Conservation (phyloP, 176 grass and related monocot species). For the Zoysia pacifica region DNA sequence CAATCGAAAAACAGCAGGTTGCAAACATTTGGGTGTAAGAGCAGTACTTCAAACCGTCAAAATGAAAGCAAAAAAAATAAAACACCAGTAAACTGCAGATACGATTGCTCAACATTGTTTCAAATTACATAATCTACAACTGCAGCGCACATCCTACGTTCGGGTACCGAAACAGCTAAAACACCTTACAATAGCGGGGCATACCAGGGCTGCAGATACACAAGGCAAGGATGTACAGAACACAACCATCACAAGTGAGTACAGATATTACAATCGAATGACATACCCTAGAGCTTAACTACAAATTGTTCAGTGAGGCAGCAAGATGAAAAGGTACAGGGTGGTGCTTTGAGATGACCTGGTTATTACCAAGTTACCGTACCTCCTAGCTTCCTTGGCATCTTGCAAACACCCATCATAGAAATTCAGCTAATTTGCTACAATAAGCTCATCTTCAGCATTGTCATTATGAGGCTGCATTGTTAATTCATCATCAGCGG, state of each 20-base stretch:
- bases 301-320: neutral
- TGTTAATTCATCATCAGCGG: constrained; percentile 62
- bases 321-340: neutral
- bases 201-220: constrained; percentile 6
- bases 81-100: neutral
- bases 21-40: neutral
- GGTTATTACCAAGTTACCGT: constrained; percentile 25
- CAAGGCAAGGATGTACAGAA: constrained; percentile 32
- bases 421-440: constrained; percentile 51
- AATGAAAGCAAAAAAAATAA: neutral
- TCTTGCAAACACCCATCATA: neutral
- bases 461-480: constrained; percentile 45
- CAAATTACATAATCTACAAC: neutral
- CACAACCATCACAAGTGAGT: neutral
- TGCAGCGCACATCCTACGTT: neutral
- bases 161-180: neutral
- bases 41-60: neutral
- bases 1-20: neutral
- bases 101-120: neutral
- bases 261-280: constrained; percentile 9
- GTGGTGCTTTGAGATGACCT: neutral
- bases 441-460: constrained; percentile 70
- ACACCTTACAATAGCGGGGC: constrained; percentile 5
- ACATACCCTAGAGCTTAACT: constrained; percentile 16
- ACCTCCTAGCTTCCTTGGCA: neutral